Evolutionary conservation across 371 early-diverging fungal species (phyloP), one percentile per base, ranked within the genome.

Genomic region (Batkoa obscura): DNA sequence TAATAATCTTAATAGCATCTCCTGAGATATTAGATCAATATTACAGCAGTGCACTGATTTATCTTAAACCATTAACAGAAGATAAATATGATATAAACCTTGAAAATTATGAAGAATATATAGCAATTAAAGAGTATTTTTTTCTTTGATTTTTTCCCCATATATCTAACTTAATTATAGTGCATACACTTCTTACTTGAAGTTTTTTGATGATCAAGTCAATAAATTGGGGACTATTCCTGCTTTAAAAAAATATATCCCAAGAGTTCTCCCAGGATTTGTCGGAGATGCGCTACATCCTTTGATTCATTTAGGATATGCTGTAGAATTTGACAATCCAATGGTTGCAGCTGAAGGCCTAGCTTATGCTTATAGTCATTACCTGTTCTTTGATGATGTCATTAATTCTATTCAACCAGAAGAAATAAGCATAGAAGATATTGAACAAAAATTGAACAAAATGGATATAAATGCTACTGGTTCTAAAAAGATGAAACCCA

Each of bases 251-350:
- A 36, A 43, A 32, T 58, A 51, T 45, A 4, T 58, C n/a, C 51
- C 58, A 9, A 10, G 9, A 2, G 33, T 58, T 13, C 4, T 58
- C 9, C 17, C 49, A 4, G 58, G 58, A 8, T 41, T 51, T 8
- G 33, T 33, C 3, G 58, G 58, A 13, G 52, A 41, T 43, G 52
- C 53, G 2, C 31, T 50, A n/a, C 58, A 58, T 35, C 58, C 58
- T n/a, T 43, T 58, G 17, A 58, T 58, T 35, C 58, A 58, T 30
- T 15, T 58, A 34, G 52, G 58, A 3, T 58, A 58, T 35, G 50
- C 58, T 5, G 42, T 58, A 42, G 58, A 58, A 33, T 58, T 58
- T 36, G 34, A 52, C 1, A 12, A 17, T 9, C 23, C 36, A 30
- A 5, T 33, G 3, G 58, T 52, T 33, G 38, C 38, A 32, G 38